Base-by-base conservation (phyloP, 108 stramenopile species). In the Mediolabrus comicus region DNA sequence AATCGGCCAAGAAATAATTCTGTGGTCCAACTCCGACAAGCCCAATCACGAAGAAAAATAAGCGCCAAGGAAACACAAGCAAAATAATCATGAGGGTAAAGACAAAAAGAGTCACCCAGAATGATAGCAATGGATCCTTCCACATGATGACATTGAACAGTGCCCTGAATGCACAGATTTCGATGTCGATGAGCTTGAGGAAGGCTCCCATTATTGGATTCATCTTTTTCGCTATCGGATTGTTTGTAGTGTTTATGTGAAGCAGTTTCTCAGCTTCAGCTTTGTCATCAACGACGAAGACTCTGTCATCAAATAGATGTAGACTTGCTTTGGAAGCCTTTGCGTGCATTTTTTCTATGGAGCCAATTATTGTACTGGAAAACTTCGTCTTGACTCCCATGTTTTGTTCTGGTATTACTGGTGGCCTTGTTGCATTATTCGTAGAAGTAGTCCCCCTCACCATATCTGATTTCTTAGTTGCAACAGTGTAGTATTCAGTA, bases 111-210 rank as follows among this genome's bases (percentile, higher is more conserved):
- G 67, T 69, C 16, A 17, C 32, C 67, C 35, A 69, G 22, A 69
- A 69, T 5, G 67, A 69, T 4, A 69, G 22, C 11, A 49, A 22
- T 22, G 67, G 67, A 49, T 69, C 67, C 53, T 60, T 69, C 67
- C 67, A 69, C 60, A 62, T 62, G 12, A 69, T 19, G 1, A 62
- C 5, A 22, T 69, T 69, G 36, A 69, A 69, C 1, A 60, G 17
- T 1, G 64, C 64, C 16, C 64, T 49, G 14, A 65, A 65, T 17
- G 64, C 64, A 65, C 5, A 49, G 31, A 65, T 11, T 17, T 29
- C 51, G 16, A 28, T 65, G 12, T 65, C 64, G 9, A 65, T 3
- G 2, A 65, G 13, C 19, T 65, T 52, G 32, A 65, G 33, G 19
- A 65, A 46, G 2, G 29, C 64, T 52, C 32, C 64, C 49, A 65